Evolutionary conservation across 305 asterid genomes (phyloP), one percentile per base, ranked within the genome.

Genomic region (Rubia balearica): DNA sequence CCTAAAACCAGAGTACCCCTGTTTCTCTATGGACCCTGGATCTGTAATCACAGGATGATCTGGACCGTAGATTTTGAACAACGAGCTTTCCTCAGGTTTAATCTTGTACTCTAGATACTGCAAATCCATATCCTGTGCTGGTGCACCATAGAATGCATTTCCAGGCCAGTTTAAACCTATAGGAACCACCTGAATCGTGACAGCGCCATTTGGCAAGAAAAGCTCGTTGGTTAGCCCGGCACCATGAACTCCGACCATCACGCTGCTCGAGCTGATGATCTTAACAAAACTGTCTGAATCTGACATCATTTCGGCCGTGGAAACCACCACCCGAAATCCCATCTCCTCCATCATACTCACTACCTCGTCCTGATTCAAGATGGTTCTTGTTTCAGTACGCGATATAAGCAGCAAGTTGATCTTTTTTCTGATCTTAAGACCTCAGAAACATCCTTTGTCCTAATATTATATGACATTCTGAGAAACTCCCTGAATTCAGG

Each of bases 211-310:
- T 1, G 95, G 85, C 80, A 92, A 67, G 87, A 92, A 90, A 66
- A 92, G 16, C 45, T 85, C 90, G 30, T 92, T 88, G 11, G 96
- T 90, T 36, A 92, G 83, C 8, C 96, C 96, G 1, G 96, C 98
- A 0, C 98, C 98, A 19, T 92, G 98, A 11, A 80, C 94, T 7
- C 86, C 98, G 42, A 92, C 89, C 74, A 90, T 79, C 0, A 90
- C 96, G 59, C 83, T 84, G 70, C 97, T 87, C 24, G 88, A 76
- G 79, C 85, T 86, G 45, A 90, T 78, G 71, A 84, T 19, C 8
- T 72, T 64, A 14, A 87, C 76, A 38, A 88, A 87, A 19, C 73
- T 6, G 5, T 71, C 67, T 53, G 89, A 56, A 71, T 90, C 78
- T 33, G 83, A 71, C 45, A 82, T 68, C 22, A 79, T 55, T 24